Percentiles rank a stretch among this genome's conserved stretches.
Evolutionary conservation across 306 rosid genomes (phyloP).

Genomic region (Lupinus albus): DNA sequence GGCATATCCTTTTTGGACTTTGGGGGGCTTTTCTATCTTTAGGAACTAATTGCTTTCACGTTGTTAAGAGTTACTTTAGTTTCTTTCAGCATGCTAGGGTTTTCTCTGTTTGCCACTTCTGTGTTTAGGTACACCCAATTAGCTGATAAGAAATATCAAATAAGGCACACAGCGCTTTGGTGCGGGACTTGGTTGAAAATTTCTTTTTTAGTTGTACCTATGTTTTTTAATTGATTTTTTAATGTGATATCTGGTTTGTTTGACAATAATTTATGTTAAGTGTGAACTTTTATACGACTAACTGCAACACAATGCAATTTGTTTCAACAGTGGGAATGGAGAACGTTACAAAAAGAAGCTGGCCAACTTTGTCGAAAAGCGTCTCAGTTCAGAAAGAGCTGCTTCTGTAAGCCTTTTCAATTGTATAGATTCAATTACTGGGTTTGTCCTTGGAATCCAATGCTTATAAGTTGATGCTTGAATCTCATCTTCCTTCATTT

Average conservation of each 20-base stretch:
- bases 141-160: slow-evolving; percentile 15
- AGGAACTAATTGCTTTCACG: slow-evolving; percentile 1
- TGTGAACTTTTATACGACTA: slow-evolving; percentile 23
- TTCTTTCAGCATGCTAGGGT: slow-evolving; percentile 15
- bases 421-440: slow-evolving; percentile 30
- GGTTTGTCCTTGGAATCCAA: slow-evolving; percentile 28
- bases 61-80: not conserved
- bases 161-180: slow-evolving; percentile 13
- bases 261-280: slow-evolving; percentile 12
- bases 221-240: slow-evolving; percentile 8
- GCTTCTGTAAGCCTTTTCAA: slow-evolving; percentile 80
- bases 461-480: slow-evolving; percentile 28
- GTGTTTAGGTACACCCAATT: slow-evolving; percentile 16
- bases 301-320: slow-evolving; percentile 38
- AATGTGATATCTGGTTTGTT: slow-evolving; percentile 12
- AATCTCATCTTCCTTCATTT: slow-evolving; percentile 5
- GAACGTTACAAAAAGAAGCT: slow-evolving; percentile 87
- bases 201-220: slow-evolving; percentile 22
- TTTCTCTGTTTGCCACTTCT: not conserved
- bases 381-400: slow-evolving; percentile 89
- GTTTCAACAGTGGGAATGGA: slow-evolving; percentile 74
- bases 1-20: not conserved
- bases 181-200: slow-evolving; percentile 16
- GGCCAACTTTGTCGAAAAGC: slow-evolving; percentile 83
- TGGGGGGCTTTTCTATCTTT: not conserved